A percentile compares a stretch with the other conserved stretches of the same genome.
phyloP scores from a whole-genome alignment of 768 basidiomycete genomes.

The Leccinum rimulosum region DNA sequence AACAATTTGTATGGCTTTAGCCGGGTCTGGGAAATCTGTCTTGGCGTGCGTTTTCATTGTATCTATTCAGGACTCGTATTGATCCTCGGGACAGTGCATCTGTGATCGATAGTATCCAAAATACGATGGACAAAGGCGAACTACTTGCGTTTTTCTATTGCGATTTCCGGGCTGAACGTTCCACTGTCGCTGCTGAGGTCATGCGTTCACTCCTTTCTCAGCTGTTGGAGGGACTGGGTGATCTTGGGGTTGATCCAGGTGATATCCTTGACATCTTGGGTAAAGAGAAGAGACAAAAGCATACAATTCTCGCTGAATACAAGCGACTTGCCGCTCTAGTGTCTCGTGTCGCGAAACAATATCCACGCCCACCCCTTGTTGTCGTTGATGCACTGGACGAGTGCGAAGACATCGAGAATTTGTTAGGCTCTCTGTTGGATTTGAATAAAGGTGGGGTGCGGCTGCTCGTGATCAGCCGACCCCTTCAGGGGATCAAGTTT shows the following conservation, averaged over 20 bases:
- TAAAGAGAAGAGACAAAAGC: not conserved
- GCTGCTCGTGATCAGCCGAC: constrained; percentile 6
- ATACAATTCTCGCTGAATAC: not conserved
- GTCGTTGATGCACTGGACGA: constrained; percentile 19
- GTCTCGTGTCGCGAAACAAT: not conserved
- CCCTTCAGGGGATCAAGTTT: constrained; percentile 7
- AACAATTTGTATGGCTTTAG: no score
- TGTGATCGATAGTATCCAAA: no score
- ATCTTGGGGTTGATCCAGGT: not conserved
- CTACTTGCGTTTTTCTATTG: no score
- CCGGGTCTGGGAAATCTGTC: no score
- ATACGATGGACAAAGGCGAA: no score
- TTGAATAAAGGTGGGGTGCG: not conserved
- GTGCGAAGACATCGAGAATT: constrained; percentile 8
- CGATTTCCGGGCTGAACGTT: no score
- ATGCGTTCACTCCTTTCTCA: no score
- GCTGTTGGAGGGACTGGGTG: not conserved
- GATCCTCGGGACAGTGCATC: no score
- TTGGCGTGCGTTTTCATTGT: no score
- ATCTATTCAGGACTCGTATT: no score
- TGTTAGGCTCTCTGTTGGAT: not conserved
- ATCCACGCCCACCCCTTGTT: not conserved
- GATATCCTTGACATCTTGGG: not conserved
- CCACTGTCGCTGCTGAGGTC: no score
- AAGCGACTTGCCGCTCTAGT: not conserved